These are phyloP conservation scores for Aureobasidium sp. DNA, from an alignment of 2,329 filamentous ascomycete genomes.

Conservation along the genomic window DNA sequence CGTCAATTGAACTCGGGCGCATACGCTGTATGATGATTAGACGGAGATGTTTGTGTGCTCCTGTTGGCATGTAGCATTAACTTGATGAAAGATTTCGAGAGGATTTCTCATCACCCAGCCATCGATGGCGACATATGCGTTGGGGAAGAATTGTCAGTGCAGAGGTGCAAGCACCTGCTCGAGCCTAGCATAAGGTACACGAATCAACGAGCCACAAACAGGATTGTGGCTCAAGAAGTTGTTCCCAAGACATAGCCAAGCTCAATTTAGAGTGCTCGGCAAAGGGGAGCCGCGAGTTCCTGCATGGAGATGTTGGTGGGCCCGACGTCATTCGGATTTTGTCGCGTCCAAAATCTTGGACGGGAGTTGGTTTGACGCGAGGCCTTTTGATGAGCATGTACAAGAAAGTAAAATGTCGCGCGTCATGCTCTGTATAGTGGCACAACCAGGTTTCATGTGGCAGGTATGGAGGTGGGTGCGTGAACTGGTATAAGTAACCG, in stretches of 20 bases:
- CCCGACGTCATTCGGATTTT: not conserved
- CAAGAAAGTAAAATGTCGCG: not conserved
- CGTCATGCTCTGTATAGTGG: not conserved
- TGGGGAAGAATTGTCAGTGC: not conserved
- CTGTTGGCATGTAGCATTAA: not conserved
- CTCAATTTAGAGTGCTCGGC: not conserved
- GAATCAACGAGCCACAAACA: not conserved
- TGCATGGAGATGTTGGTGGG: not conserved
- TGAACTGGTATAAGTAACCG: not conserved
- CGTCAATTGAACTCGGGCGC: slow-evolving; percentile 64
- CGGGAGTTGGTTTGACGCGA: not conserved
- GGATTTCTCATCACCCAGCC: too few species aligned
- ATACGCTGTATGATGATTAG: slow-evolving; percentile 38
- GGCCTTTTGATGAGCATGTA: not conserved
- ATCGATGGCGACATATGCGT: not conserved
- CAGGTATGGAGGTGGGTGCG: not conserved
- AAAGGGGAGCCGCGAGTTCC: not conserved
- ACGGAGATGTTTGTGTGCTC: not conserved
- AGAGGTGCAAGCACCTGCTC: not conserved
- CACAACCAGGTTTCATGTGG: not conserved
- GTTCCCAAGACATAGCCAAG: not conserved
- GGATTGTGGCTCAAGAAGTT: not conserved
- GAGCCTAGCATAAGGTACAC: not conserved
- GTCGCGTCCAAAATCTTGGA: not conserved
- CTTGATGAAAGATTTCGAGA: not conserved